Base-by-base conservation (phyloP, 2,329 filamentous ascomycete genomes). In the Colletotrichum eleusines region DNA sequence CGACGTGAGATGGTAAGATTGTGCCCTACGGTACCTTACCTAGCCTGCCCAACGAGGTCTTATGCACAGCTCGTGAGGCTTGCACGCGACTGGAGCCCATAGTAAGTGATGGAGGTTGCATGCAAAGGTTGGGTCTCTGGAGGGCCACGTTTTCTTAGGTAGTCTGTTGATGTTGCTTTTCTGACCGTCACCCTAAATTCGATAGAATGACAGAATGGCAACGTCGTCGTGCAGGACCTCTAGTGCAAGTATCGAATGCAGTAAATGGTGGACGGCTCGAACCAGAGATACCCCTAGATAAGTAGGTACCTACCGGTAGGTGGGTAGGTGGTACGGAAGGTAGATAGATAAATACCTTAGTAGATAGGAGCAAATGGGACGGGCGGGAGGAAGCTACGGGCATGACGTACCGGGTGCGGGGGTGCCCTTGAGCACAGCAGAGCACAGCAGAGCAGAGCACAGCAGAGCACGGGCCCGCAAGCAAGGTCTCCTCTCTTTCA, bases 381-480 rank as follows among this genome's bases (percentile, higher is more conserved):
- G 42, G 66, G 40, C 66, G 42, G 66, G 59, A 38, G 31, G 68
- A 48, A 71, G 68, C 69, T 69, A 69, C 65, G 59, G 65, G 50
- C 53, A 71, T 71, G 69, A 71, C 69, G 69, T 71, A 71, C 44
- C 18, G 63, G 31, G 18, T 62, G 68, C 68, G 64, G 69, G 64
- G 69, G 53, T 35, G 58, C 46, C 60, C 64, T 46, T 48, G 65
- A 53, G 23, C 26, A 35, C 8, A 20, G 50, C 31, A 55, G 7
- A 14, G 38, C 38, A 40, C 2, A 40, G 11, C 38, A 40, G 31
- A 33, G 31, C 7, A 33, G 3, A 33, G 31, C 31, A 35, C 38
- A 40, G n/a, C n/a, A 40, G 12, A 40, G 33, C 11, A 63, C 26
- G 26, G 28, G 51, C 64, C 28, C 23, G 50, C n/a, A 68, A 58